These are phyloP conservation scores for Bipolaris sorokiniana DNA, from an alignment of 2,329 filamentous ascomycete species.

Conservation along the genomic window DNA sequence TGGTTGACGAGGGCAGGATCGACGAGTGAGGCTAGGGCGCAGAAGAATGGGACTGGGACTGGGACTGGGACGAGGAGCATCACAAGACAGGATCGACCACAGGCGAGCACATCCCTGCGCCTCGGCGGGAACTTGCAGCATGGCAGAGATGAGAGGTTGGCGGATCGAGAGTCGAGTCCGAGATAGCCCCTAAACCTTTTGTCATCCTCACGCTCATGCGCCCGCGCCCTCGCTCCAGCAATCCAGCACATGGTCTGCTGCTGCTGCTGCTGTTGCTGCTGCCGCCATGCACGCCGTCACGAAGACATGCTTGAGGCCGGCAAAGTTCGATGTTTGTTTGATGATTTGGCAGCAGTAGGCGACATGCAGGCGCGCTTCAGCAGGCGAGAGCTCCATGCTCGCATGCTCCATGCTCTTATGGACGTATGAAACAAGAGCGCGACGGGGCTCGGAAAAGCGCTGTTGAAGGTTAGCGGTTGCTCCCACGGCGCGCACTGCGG, in stretches of 20 bases:
- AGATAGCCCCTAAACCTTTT: constrained; percentile 36
- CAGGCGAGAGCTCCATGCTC: constrained; percentile 15
- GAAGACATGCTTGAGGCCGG: constrained; percentile 30
- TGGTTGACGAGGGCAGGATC: constrained; percentile 32
- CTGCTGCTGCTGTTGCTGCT: neutral
- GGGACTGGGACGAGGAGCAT: constrained; percentile 19
- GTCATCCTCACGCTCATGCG: constrained; percentile 1
- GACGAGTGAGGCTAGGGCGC: constrained; percentile 44
- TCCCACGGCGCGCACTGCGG: constrained; percentile 14
- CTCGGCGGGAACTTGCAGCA: constrained; percentile 38
- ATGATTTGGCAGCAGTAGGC: constrained; percentile 45
- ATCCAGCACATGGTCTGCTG: neutral
- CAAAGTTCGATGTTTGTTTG: constrained; percentile 38
- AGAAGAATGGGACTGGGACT: too few species aligned
- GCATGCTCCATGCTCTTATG: neutral
- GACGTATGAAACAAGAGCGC: constrained; percentile 46
- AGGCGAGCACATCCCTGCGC: constrained; percentile 18
- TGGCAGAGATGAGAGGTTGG: constrained; percentile 37
- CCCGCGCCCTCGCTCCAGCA: too few species aligned
- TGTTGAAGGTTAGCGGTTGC: constrained; percentile 20
- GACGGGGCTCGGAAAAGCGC: constrained; percentile 28
- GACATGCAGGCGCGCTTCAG: constrained; percentile 32
- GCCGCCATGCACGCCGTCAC: neutral
- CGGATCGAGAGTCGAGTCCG: constrained; percentile 37
- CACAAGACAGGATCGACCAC: constrained; percentile 17